phyloP scores from a whole-genome alignment of 345 rosid genomes.

The Toxicodendron radicans region DNA sequence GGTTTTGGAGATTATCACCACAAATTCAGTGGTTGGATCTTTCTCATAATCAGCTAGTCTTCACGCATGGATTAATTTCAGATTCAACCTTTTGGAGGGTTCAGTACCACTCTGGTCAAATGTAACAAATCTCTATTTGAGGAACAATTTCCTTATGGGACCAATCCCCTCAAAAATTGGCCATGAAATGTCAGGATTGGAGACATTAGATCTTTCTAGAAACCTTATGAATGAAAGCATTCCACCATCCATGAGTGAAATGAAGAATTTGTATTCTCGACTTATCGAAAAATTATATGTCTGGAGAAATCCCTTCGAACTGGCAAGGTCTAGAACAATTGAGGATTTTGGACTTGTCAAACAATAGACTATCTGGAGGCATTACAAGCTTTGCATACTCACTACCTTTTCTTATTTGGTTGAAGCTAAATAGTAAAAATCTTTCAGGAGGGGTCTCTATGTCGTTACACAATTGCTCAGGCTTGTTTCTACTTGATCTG shows the following conservation, averaged over 20 bases:
- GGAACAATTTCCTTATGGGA: conserved; percentile 20
- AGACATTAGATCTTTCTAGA: conserved; percentile 18
- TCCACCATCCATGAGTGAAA: conserved; percentile 18
- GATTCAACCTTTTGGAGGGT: conserved; percentile 22
- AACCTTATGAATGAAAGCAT: conserved; percentile 29
- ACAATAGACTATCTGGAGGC: conserved; percentile 31
- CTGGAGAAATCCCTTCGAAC: conserved; percentile 13
- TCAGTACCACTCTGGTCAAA: conserved; percentile 22
- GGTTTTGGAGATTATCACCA: too few species aligned
- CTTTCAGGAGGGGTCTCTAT: conserved; percentile 18
- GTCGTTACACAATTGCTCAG: conserved; percentile 16
- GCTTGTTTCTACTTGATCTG: conserved; percentile 21
- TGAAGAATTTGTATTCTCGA: conserved; percentile 12
- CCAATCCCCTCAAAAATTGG: conserved; percentile 10
- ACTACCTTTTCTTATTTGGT: not conserved
- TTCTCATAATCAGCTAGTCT: too few species aligned
- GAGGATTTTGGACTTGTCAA: conserved; percentile 11
- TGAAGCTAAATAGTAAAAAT: conserved; percentile 4
- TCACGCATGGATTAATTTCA: not conserved
- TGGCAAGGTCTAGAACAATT: not conserved
- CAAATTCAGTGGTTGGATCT: too few species aligned
- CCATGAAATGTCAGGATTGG: not conserved
- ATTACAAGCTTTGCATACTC: conserved; percentile 16
- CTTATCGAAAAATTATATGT: conserved; percentile 27
- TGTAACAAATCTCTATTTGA: conserved; percentile 7